Evolutionary conservation across 1,284 basidiomycete species (phyloP), one percentile per base, ranked within the genome.

Genomic region (Pholiota adiposa): DNA sequence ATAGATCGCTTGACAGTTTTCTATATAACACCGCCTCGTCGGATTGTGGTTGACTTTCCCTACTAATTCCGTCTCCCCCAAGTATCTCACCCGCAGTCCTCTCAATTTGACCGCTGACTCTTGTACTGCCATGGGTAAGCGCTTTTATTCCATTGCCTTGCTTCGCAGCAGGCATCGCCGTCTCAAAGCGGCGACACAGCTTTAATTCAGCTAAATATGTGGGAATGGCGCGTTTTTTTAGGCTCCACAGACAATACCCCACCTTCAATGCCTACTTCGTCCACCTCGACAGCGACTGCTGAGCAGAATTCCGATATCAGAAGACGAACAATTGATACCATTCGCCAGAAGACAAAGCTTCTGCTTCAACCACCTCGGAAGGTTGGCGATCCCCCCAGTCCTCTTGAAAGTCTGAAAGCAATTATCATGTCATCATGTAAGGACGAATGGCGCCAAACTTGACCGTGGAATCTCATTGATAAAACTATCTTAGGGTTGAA

Each of bases 341-440:
- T 64, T 19, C 59, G 58, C 34, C 36, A 51, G n/a, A 50, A 51
- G 25, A 63, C 64, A 12, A 49, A 54, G 11, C 36, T 54, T 9
- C 58, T 70, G 8, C 66, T 74, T 0, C 53, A 34, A 14, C 83
- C 83, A 1, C 36, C 62, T 9, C 79, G 58, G 59, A 68, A 64
- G 51, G 46, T 87, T 14, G 80, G 75, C 0, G 65, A 70, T 0
- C 36, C 83, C 0, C 88, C 86, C 27, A 67, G 63, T 38, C 52
- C 77, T 12, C 65, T 73, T 61, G 50, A 72, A 41, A 83, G 85
- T 58, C 56, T 88, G 25, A 77, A 73, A 54, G 72, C 84, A 0
- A 83, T 90, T 49, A 12, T 85, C 2, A 29, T 71, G 8, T 74
- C 77, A 25, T 88, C 87, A 27, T 87, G 88, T 88, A 59, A 33